Evolutionary conservation across 2,329 filamentous ascomycete genomes (phyloP).

Genomic region (Ophiosphaerella korrae): DNA sequence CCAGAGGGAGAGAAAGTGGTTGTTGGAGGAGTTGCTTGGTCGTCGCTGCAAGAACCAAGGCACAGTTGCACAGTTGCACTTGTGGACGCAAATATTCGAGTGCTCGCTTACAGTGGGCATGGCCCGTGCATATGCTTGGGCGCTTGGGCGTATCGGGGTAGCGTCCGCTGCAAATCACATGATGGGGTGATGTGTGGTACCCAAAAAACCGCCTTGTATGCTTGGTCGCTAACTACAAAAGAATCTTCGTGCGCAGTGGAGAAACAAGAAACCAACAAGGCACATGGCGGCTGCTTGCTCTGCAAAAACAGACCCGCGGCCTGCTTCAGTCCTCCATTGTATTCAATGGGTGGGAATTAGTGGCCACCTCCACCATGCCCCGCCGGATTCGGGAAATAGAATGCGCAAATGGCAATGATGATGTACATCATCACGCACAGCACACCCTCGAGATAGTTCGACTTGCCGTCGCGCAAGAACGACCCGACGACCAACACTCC

Average conservation of each 20-base stretch:
- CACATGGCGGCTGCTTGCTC: background rate
- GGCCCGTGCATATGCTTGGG: slow-evolving; percentile 1
- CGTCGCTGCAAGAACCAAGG: slow-evolving; percentile 25
- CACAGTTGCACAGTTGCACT: background rate
- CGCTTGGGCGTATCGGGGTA: slow-evolving; percentile 1
- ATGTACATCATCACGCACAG: slow-evolving; percentile 75
- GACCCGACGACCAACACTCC: slow-evolving; percentile 86
- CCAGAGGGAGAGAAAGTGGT: slow-evolving; percentile 30
- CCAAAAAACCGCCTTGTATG: slow-evolving; percentile 6
- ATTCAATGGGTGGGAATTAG: background rate
- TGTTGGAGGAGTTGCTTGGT: slow-evolving; percentile 34
- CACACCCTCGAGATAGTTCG: slow-evolving; percentile 86
- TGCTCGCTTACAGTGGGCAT: slow-evolving; percentile 25
- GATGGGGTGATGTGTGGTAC: too few species aligned
- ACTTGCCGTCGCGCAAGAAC: slow-evolving; percentile 85
- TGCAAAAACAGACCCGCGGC: background rate
- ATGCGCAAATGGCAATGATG: slow-evolving; percentile 66
- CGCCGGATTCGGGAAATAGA: slow-evolving; percentile 63
- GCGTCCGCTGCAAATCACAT: background rate
- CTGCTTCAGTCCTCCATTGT: too few species aligned
- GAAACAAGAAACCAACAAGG: background rate
- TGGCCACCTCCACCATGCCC: slow-evolving; percentile 20
- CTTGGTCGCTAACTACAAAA: slow-evolving; percentile 20
- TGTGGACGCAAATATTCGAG: slow-evolving; percentile 8
- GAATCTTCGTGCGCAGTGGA: background rate